phyloP scores from a whole-genome alignment of 2,329 filamentous ascomycete species.

The Xylaria sp. region DNA sequence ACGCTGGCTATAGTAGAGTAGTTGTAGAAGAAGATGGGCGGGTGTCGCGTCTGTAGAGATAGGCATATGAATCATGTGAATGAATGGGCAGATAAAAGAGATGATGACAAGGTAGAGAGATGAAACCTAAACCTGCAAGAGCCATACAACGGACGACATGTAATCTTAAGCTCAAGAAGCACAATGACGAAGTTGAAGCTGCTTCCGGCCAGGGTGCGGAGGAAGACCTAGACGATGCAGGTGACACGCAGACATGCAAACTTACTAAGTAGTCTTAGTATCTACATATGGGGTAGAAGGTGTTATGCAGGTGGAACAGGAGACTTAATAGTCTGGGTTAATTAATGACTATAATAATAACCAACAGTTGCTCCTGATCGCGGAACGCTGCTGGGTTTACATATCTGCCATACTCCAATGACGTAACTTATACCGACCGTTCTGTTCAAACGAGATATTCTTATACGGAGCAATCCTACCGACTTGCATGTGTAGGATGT shows the following conservation, averaged over 20 bases:
- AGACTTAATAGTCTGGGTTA: not conserved
- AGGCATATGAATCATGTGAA: not conserved
- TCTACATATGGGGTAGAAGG: not conserved
- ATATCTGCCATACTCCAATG: not conserved
- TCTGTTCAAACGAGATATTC: not conserved
- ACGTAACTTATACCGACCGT: not conserved
- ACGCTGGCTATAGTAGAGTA: not conserved
- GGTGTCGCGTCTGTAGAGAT: constrained; percentile 6
- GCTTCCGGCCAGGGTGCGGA: constrained; percentile 1
- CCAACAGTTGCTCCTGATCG: not conserved
- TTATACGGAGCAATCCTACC: too few species aligned
- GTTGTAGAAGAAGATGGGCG: constrained; percentile 13
- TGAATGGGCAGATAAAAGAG: not conserved
- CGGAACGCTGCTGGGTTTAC: not conserved
- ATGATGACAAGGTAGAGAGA: not conserved
- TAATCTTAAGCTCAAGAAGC: constrained; percentile 24
- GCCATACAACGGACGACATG: not conserved
- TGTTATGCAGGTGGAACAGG: not conserved
- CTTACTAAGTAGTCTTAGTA: not conserved
- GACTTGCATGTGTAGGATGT: too few species aligned
- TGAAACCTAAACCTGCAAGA: not conserved
- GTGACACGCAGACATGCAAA: constrained; percentile 23
- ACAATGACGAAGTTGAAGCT: constrained; percentile 40
- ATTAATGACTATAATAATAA: not conserved
- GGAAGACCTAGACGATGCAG: constrained; percentile 11